Evolutionary conservation across 225 moss, liverwort and hornwort genomes (phyloP).

Genomic region (Sphagnum tenellum): DNA sequence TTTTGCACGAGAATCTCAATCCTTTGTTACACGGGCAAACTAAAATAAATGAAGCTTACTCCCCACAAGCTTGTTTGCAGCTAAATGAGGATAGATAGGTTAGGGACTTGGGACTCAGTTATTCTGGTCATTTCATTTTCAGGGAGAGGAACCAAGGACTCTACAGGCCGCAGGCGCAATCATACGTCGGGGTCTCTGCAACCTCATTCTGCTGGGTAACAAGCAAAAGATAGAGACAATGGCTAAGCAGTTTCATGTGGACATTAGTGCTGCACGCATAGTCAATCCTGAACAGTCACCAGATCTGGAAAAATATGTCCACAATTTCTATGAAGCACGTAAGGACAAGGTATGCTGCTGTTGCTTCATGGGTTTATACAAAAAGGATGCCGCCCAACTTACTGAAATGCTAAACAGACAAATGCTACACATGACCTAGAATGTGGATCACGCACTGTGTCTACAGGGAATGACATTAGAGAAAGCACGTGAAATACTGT

Average conservation of each 20-base stretch:
- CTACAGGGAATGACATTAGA: slow-evolving; percentile 63
- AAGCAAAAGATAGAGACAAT: slow-evolving; percentile 51
- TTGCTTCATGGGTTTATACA: background rate
- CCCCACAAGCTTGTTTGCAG: too few species aligned
- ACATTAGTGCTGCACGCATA: slow-evolving; percentile 51
- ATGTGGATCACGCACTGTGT: background rate
- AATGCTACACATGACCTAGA: too few species aligned
- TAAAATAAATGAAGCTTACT: too few species aligned
- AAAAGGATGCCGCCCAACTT: too few species aligned
- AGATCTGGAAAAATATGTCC: slow-evolving; percentile 48
- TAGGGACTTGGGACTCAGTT: too few species aligned
- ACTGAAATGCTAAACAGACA: too few species aligned
- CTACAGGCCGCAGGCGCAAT: slow-evolving; percentile 77
- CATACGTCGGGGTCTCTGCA: slow-evolving; percentile 62
- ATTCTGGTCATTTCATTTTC: background rate
- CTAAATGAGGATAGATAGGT: too few species aligned
- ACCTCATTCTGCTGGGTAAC: slow-evolving; percentile 63
- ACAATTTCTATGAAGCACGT: slow-evolving; percentile 55
- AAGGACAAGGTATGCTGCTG: slow-evolving; percentile 66
- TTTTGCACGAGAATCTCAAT: too few species aligned
- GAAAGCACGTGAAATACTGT: slow-evolving; percentile 40
- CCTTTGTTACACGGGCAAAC: too few species aligned
- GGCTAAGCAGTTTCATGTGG: slow-evolving; percentile 70
- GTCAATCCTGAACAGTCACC: slow-evolving; percentile 49
- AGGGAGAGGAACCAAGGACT: slow-evolving; percentile 83